Evolutionary conservation across 129 eudicot genomes (phyloP).

Genomic region (Calendula officinalis): DNA sequence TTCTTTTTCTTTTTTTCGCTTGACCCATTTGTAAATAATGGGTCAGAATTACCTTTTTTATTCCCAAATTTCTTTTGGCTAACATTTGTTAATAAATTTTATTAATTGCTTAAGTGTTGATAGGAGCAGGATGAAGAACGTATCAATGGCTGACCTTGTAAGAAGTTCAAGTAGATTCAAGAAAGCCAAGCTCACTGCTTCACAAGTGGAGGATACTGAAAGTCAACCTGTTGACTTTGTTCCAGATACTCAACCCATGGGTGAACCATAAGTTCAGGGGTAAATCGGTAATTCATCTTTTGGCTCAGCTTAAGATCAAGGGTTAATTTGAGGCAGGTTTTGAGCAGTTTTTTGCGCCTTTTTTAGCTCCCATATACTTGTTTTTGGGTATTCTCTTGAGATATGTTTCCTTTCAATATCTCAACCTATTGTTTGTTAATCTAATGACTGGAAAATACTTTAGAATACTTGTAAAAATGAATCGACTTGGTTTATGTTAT

Average conservation of each 20-base stretch:
- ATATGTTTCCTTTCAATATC: background rate
- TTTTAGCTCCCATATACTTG: background rate
- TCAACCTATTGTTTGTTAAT: too few relatives aligned
- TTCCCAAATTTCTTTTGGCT: background rate
- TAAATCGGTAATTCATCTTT: background rate
- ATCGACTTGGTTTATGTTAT: too few relatives aligned
- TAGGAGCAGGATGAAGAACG: constrained; percentile 37
- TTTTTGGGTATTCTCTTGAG: background rate
- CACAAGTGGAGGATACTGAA: constrained; percentile 42
- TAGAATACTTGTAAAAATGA: too few relatives aligned
- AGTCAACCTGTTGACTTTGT: constrained; percentile 56
- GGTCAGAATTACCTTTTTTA: background rate
- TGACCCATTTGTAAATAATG: background rate
- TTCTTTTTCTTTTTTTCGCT: too few relatives aligned
- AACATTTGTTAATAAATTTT: background rate
- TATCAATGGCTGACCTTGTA: constrained; percentile 40
- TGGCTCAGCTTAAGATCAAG: constrained; percentile 2
- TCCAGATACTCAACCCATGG: constrained; percentile 52
- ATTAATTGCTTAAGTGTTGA: constrained; percentile 3
- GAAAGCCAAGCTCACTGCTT: constrained; percentile 60
- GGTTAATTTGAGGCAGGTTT: constrained; percentile 4
- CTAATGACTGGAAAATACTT: too few relatives aligned
- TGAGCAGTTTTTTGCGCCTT: constrained; percentile 1
- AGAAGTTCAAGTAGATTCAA: constrained; percentile 76
- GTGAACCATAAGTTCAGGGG: constrained; percentile 13